These are phyloP conservation scores for Angomonas ambiguus DNA, from an alignment of 208 protist species.

Conservation along the genomic window DNA sequence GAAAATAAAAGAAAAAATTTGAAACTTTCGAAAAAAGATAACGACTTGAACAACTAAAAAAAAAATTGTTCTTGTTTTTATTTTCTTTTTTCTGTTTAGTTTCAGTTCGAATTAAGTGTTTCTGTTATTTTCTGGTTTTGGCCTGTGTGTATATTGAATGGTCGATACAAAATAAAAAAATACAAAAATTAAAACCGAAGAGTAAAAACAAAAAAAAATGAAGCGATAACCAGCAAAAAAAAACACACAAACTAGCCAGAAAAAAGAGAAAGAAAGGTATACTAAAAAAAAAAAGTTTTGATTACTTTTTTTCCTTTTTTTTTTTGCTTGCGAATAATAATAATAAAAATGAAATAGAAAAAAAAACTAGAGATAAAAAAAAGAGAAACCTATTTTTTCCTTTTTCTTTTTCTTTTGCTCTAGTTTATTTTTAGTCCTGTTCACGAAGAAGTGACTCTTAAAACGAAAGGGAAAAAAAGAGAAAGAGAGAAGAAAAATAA, in stretches of 20 bases:
- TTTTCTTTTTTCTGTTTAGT: slow-evolving; percentile 8
- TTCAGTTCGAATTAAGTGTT: not conserved
- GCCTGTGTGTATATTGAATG: no score
- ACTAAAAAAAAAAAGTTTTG: no score
- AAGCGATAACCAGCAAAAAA: no score
- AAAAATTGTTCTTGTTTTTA: slow-evolving; percentile 6
- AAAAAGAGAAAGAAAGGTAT: no score
- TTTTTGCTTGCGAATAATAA: not conserved
- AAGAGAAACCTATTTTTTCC: not conserved
- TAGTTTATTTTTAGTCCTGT: not conserved
- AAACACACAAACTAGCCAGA: no score
- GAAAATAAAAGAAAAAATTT: no score
- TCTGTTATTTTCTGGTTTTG: no score
- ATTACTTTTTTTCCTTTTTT: not conserved
- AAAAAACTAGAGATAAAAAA: not conserved
- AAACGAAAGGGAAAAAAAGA: not conserved
- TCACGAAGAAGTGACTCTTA: not conserved
- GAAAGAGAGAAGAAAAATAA: no score
- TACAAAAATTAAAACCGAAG: no score
- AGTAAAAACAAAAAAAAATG: no score
- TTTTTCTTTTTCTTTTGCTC: not conserved
- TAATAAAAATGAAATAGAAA: not conserved
- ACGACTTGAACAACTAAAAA: slow-evolving; percentile 1
- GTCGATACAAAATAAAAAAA: no score
- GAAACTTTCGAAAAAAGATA: not conserved